Conservation (phyloP, 129 eudicot species). For the Silybum marianum region DNA sequence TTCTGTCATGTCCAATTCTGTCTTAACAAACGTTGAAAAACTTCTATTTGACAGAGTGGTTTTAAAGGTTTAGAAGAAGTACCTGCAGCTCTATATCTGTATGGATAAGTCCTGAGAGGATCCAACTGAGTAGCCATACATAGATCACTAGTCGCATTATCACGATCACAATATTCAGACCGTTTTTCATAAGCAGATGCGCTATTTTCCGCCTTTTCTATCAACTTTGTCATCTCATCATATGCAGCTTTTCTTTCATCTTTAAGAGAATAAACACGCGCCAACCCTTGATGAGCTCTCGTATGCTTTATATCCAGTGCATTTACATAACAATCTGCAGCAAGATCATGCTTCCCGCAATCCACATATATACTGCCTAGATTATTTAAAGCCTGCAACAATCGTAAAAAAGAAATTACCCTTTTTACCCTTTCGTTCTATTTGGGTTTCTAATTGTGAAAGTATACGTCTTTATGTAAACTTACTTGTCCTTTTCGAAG, state of each 20-base stretch:
- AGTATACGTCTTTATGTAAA: not conserved
- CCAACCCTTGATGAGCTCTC: constrained; percentile 92
- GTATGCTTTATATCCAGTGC: constrained; percentile 93
- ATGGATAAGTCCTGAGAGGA: constrained; percentile 88
- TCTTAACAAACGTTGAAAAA: too few species aligned
- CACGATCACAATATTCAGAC: constrained; percentile 83
- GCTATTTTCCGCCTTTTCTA: constrained; percentile 66
- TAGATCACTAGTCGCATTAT: constrained; percentile 65
- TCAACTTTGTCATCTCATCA: constrained; percentile 90
- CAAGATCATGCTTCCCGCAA: constrained; percentile 77
- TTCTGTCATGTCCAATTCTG: too few species aligned
- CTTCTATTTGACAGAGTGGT: too few species aligned
- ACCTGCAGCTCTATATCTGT: constrained; percentile 95
- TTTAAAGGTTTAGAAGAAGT: too few species aligned
- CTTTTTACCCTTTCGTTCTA: not conserved
- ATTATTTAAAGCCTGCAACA: constrained; percentile 75
- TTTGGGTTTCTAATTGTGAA: constrained; percentile 1
- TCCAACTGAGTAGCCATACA: constrained; percentile 69
- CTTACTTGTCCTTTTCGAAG: constrained; percentile 87
- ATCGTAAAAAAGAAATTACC: constrained; percentile 10
- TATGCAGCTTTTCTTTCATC: constrained; percentile 69
- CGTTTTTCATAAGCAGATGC: constrained; percentile 94
- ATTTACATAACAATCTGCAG: constrained; percentile 75
- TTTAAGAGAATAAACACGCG: constrained; percentile 74
- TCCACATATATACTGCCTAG: constrained; percentile 90